Evolutionary conservation across 164 flowering plant genomes (phyloP), one percentile per base, ranked within the genome.

Genomic region (Dillenia turbinata): DNA sequence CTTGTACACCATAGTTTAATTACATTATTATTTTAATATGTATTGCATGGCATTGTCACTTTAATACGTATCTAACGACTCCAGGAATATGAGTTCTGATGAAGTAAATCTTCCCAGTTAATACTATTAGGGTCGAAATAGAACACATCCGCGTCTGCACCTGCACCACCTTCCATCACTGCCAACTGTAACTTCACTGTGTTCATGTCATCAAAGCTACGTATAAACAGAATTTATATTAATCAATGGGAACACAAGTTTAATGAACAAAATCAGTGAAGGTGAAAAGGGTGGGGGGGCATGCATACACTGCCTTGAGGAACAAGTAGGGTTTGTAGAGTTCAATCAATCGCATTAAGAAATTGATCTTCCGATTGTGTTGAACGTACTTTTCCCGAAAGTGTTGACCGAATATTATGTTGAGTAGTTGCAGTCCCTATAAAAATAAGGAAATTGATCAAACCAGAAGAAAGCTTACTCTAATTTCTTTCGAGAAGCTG

Each of bases 121-220:
- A 85, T 71, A 63, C 47, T 22, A 47, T 72, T 80, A 0, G 95
- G 82, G 56, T 85, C 90, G 47, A 84, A 86, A 60, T 66, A 64
- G 13, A 84, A 82, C 44, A 65, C 44, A 4, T 80, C 73, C 0
- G 63, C 69, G 44, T 81, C 82, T 9, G 9, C 49, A 0, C 55
- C 82, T 9, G 9, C 49, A 0, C 55, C 64, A 7, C 57, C 68
- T 5, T 62, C 70, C 56, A 50, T 66, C 9, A 71, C 52, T 22
- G 64, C 65, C 43, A 52, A 40, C 54, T 79, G 48, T 65, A 88
- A 52, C 65, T 57, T 82, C 58, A 79, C 83, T 2, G 77, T 46
- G 69, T 88, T 88, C 26, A 33, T 57, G 52, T 88, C 90, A 40
- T 86, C 90, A n/a, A 81, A 88, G 6, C 91, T 88, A 73, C 68